Evolutionary conservation across 768 basidiomycete species (phyloP), one percentile per base, ranked within the genome.

Genomic region (Amyloporia xantha): DNA sequence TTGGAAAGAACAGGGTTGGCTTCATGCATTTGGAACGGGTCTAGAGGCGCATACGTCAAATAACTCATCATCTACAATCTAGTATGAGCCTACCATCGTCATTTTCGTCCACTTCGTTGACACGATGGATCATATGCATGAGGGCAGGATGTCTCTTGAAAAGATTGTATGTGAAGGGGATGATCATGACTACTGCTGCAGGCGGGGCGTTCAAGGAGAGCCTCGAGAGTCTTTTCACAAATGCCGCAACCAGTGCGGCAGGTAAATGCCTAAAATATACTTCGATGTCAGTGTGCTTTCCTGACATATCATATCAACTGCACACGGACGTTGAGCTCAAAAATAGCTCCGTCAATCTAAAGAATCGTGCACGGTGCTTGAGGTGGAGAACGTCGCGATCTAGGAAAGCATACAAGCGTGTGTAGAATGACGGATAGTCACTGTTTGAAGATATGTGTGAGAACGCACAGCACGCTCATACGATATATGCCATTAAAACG

Each of bases 341-440:
- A 71, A 97, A 98, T 3, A 91, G 70, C 50, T 97, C 95, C 0
- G 85, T 78, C 58, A 98, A 71, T 24, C 95, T 81, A 76, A 99
- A 96, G 70, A 99, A 98, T 36, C 95, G 79, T 1, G 95, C 87
- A 11, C 96, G 81, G 62, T 96, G 86, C 61, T 91, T 95, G 44
- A 90, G 77, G 59, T 98, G 95, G 5, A 99, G 76, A 3, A 96
- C 77, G 17, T 93, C 81, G 9, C 84, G 76, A 62, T 95, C 88
- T 17, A 98, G 77, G 63, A 97, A 88, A 1, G 83, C 77, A 62
- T 98, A 98, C 2, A 99, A 77, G 4, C 86, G 83, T 5, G 84
- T 86, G 69, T 96, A 99, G 68, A 99, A 97, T 10, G 83, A 84
- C 2, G 96, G 94, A 60, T 95, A 98, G 59, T 99, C 96, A 9